These are phyloP conservation scores for Coniochaeta hoffmannii DNA, from an alignment of 2,329 filamentous ascomycete species.

Conservation along the genomic window DNA sequence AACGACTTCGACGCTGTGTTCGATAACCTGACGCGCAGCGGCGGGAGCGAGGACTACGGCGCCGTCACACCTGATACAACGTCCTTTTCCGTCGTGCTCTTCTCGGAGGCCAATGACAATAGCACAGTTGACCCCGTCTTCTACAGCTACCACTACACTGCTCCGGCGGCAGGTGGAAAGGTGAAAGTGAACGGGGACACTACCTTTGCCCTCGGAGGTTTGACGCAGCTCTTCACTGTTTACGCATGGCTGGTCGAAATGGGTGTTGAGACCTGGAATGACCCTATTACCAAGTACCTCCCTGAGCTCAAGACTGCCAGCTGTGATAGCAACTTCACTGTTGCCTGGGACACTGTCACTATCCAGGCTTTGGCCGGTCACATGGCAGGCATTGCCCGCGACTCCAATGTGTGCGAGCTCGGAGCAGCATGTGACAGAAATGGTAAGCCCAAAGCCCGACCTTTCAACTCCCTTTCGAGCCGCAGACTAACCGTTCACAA, in stretches of 20 bases:
- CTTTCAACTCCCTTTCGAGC: background rate
- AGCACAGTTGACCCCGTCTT: conserved; percentile 8
- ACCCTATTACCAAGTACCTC: conserved; percentile 19
- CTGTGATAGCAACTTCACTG: conserved; percentile 2
- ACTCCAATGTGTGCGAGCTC: conserved; percentile 11
- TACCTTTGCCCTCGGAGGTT: conserved; percentile 18
- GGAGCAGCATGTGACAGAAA: conserved; percentile 9
- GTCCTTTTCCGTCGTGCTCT: conserved; percentile 19
- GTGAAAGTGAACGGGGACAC: conserved; percentile 15
- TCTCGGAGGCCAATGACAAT: conserved; percentile 9
- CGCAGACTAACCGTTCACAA: background rate
- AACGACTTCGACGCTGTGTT: conserved; percentile 13
- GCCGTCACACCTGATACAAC: conserved; percentile 17
- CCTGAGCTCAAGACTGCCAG: conserved; percentile 12
- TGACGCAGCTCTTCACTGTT: conserved; percentile 24
- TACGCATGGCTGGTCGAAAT: conserved; percentile 23
- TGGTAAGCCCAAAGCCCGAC: conserved; percentile 1
- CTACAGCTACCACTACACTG: conserved; percentile 18
- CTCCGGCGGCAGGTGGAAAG: conserved; percentile 1
- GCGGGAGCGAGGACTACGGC: conserved; percentile 15
- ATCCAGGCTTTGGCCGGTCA: conserved; percentile 15
- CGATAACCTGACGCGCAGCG: conserved; percentile 11
- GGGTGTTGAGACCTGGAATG: conserved; percentile 19
- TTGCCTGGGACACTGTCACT: conserved; percentile 14
- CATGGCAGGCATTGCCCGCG: conserved; percentile 15